phyloP scores from a whole-genome alignment of 768 basidiomycete species.

The Boletus patriciae region DNA sequence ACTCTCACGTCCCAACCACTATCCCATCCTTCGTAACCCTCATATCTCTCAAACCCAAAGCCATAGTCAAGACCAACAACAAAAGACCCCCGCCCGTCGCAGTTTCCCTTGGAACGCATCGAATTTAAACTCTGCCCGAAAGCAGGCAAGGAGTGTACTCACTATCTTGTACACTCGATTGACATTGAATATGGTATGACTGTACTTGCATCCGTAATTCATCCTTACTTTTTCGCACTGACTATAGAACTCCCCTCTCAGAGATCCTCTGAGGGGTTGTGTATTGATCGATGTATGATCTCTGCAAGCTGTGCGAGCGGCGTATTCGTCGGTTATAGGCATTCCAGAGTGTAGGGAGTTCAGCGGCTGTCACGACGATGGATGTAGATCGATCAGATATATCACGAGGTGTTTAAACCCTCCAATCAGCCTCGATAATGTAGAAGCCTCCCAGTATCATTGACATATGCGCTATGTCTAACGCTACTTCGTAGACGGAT shows the following conservation, averaged over 20 bases:
- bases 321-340: constrained; percentile 20
- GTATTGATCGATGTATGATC: constrained; percentile 12
- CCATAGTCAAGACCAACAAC: constrained; percentile 14
- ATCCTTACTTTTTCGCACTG: constrained; percentile 7
- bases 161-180: constrained; percentile 15
- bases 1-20: constrained; percentile 9
- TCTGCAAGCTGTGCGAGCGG: constrained; percentile 19
- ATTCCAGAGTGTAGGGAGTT: not conserved
- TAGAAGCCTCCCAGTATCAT: no score
- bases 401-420: not conserved
- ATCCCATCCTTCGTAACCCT: constrained; percentile 6
- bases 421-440: no score
- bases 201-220: constrained; percentile 12
- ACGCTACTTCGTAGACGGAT: no score
- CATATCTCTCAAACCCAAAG: constrained; percentile 18
- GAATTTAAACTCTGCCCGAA: not conserved
- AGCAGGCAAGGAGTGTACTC: not conserved
- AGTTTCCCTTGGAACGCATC: constrained; percentile 1
- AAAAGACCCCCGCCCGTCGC: constrained; percentile 2
- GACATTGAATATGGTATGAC: constrained; percentile 21
- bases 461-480: no score
- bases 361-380: not conserved
- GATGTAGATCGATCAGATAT: not conserved
- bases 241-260: constrained; percentile 10
- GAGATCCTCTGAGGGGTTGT: constrained; percentile 11